Percentiles rank a stretch among this genome's conserved stretches.
Conservation (phyloP, 305 asterid genomes). For the Plantago coronopus region DNA sequence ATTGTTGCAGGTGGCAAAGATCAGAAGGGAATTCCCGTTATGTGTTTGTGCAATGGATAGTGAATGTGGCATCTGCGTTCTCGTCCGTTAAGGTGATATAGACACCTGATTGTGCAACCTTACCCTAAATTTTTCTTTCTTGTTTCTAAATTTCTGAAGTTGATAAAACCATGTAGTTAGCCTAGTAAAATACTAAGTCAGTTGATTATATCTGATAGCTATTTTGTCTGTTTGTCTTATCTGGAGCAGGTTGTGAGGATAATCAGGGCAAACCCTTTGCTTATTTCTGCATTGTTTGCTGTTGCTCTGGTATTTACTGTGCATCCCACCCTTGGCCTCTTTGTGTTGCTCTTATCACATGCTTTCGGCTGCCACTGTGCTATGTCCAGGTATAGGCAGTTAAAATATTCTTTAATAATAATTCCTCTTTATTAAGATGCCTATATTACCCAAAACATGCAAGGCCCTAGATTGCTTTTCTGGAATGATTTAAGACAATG, state of each 20-base stretch:
- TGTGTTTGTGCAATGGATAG: conserved; percentile 41
- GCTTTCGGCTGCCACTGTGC: conserved; percentile 69
- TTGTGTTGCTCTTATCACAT: conserved; percentile 66
- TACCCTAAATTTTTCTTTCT: neutral
- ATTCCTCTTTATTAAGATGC: conserved; percentile 18
- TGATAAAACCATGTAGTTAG: neutral
- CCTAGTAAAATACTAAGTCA: no score
- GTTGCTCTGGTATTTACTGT: conserved; percentile 59
- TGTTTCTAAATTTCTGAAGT: neutral
- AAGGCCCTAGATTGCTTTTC: neutral
- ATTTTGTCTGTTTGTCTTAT: conserved; percentile 17
- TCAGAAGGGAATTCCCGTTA: conserved; percentile 50
- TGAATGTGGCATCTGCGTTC: conserved; percentile 45
- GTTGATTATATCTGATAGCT: neutral
- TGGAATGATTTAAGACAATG: neutral
- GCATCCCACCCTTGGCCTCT: conserved; percentile 92
- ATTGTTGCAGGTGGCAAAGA: conserved; percentile 64
- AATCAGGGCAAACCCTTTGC: conserved; percentile 48
- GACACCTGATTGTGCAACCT: neutral
- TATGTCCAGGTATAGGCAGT: conserved; percentile 55
- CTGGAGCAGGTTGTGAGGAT: conserved; percentile 65
- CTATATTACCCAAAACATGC: conserved; percentile 10
- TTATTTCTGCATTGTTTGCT: conserved; percentile 57
- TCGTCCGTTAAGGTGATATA: conserved; percentile 60
- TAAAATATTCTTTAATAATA: conserved; percentile 16